Base-by-base conservation (phyloP, 139 green algal species). In the Coelastrella sp. region DNA sequence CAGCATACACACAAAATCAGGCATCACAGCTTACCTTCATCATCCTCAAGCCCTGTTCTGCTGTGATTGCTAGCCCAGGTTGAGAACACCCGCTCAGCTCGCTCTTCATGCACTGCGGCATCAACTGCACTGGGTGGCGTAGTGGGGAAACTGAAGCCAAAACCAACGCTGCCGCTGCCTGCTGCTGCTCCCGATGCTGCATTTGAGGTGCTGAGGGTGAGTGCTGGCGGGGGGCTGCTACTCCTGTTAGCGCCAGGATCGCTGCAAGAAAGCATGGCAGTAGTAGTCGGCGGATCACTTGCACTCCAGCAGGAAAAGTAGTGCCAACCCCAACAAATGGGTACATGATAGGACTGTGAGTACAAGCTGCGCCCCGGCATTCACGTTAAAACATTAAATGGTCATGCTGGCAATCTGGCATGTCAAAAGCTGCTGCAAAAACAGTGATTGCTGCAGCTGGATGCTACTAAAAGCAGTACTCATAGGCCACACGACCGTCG, bases 1-100 rank as follows among this genome's bases (percentile, higher is more conserved):
- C 32, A 47, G 32, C 32, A 47, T 47, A 47, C 32, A 47, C 32
- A 47, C 32, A 47, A 47, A 47, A 47, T 47, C 32, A 47, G 8
- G 61, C 11, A 71, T 71, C 75, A 80, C 0, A 59, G 6, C 77
- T 32, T 80, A 83, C 80, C 88, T 64, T 91, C 88, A 17, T 88
- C 88, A 65, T 91, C 88, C 0, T 59, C 80, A 17, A n/a, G 65
- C 7, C 54, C 57, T 13, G 88, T 74, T 22, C 68, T 56, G 90
- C 93, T 95, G 22, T 93, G 90, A 16, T 92, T 90, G 20, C 92
- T 94, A 3, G 93, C 89, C 93, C 93, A 95, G 0, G 93, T 94
- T 3, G 85, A 92, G 61, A 95, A 93, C 59, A 93, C 74, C 2
- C 65, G 68, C 73, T 83, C 86, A 17, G 87, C 87, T 5, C 77